phyloP scores from a whole-genome alignment of 2,329 filamentous ascomycete genomes.

The Zymoseptoria crescenta region DNA sequence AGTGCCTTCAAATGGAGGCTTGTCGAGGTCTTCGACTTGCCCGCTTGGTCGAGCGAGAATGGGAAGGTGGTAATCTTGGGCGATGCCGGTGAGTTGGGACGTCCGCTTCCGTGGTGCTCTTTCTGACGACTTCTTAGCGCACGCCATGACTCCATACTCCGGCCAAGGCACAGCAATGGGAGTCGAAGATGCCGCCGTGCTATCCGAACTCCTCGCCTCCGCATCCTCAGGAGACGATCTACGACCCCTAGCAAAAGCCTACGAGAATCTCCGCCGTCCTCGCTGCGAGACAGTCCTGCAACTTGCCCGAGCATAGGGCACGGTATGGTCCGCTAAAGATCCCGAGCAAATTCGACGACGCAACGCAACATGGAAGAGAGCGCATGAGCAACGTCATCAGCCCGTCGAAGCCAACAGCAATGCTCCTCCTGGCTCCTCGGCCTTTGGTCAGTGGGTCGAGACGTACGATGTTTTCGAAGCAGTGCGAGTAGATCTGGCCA shows the following conservation, averaged over 20 bases:
- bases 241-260: neutral
- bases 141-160: slow-evolving; percentile 5
- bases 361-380: slow-evolving; percentile 3
- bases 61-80: slow-evolving; percentile 5
- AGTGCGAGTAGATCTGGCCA: neutral
- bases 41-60: slow-evolving; percentile 2
- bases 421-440: slow-evolving; percentile 1
- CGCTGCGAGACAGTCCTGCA: slow-evolving; percentile 3
- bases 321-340: slow-evolving; percentile 2
- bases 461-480: slow-evolving; percentile 7
- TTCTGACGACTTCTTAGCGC: neutral
- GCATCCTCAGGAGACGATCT: neutral
- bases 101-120: no score
- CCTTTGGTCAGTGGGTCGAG: slow-evolving; percentile 5
- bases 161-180: slow-evolving; percentile 10
- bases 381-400: neutral
- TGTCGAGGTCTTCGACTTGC: neutral
- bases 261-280: slow-evolving; percentile 6
- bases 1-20: slow-evolving; percentile 8
- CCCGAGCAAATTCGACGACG: neutral
- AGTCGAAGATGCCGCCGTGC: slow-evolving; percentile 7
- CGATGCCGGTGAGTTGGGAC: slow-evolving; percentile 1
- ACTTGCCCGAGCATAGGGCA: slow-evolving; percentile 1
- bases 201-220: neutral
- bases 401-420: neutral